Base-by-base conservation (phyloP, 1,284 basidiomycete genomes). In the Neotropicomus parvogracilis region DNA sequence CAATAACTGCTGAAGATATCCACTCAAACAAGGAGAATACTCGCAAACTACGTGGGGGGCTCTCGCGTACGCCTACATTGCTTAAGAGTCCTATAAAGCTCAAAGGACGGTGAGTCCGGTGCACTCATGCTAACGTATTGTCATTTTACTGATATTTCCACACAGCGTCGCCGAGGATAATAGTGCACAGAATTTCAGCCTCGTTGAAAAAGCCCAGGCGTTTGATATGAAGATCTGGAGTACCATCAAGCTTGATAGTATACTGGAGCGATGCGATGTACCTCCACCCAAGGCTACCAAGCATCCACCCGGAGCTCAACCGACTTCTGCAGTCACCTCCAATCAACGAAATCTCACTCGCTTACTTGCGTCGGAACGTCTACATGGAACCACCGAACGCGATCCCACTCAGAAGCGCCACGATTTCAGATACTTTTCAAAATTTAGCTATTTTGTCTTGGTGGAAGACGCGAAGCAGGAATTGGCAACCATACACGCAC, bases 161-260 rank as follows among this genome's bases (percentile, higher is more conserved):
- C 20, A 4, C 40, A 60, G 59, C 11, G 39, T 52, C 42, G 46
- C 54, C 38, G 66, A 71, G 33, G 63, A 64, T 21, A 40, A 53
- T 31, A 54, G 44, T 11, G 27, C 53, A 21, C 67, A 68, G 11
- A 67, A 63, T 31, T 77, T 93, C 26, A 77, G 78, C 48, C 75
- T 94, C 28, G 75, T 91, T 5, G 70, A 77, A 48, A 91, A 94
- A 64, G 93, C 94, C 2, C 71, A 81, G 40, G 75, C 77, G 29
- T 86, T 89, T 56, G 80, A 81, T 31, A 88, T 93, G 68, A 98
- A 97, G 70, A 82, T 98, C 26, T 99, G 97, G 95, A 83, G 72
- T 33, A 72, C 85, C 6, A 70, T 79, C 16, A 89, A 89, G 63
- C 74, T 88, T 8, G 73, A 90, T 64, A 94, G 77, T 60, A 88